Conservation (phyloP, 805 yeast genomes). For the Yamadazyma olivae region DNA sequence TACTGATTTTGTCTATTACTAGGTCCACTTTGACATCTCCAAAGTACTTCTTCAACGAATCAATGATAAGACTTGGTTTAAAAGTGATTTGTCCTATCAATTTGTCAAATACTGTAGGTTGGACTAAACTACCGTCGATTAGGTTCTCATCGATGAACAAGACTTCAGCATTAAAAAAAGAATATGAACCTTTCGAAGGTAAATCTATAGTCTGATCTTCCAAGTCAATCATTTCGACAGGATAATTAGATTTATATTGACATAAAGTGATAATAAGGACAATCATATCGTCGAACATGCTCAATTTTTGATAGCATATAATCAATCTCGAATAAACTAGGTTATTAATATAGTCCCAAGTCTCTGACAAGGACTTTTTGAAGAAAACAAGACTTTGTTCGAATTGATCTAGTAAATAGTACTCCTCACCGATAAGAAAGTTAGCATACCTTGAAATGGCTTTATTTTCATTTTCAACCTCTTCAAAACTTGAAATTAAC, state of each 20-base stretch:
- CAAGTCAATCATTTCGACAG: background rate
- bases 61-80: constrained; percentile 6
- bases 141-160: constrained; percentile 14
- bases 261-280: background rate
- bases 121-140: constrained; percentile 5
- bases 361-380: constrained; percentile 1
- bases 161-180: constrained; percentile 15
- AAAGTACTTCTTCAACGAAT: constrained; percentile 1
- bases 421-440: constrained; percentile 31
- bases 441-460: constrained; percentile 3
- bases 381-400: constrained; percentile 17
- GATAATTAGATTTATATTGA: background rate
- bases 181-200: constrained; percentile 1
- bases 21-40: background rate
- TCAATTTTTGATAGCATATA: constrained; percentile 4
- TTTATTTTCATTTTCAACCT: background rate
- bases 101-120: constrained; percentile 9
- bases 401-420: constrained; percentile 16
- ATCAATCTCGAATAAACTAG: constrained; percentile 4
- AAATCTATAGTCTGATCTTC: background rate
- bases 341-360: constrained; percentile 4
- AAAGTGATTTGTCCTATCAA: constrained; percentile 17
- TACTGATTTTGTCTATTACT: background rate
- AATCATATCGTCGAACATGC: constrained; percentile 1
- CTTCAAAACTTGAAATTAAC: background rate